Evolutionary conservation across 345 rosid genomes (phyloP).

Genomic region (Lepidium africanum): DNA sequence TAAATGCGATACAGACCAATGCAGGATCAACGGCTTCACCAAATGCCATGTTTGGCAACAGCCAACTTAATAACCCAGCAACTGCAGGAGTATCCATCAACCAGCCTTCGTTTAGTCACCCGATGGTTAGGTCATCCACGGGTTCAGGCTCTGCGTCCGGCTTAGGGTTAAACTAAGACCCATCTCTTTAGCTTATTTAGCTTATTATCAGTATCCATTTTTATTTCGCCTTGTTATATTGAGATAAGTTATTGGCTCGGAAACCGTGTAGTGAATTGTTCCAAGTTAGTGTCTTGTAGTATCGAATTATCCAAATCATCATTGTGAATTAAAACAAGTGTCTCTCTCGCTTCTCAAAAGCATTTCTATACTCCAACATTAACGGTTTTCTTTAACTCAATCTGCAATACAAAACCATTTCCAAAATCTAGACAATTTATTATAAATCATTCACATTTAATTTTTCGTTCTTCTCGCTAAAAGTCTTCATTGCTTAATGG

Average conservation of each 20-base stretch:
- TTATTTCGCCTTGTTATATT: constrained; percentile 4
- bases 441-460: background rate
- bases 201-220: constrained; percentile 4
- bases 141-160: constrained; percentile 63
- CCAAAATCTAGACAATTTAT: background rate
- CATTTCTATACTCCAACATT: background rate
- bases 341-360: background rate
- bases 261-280: constrained; percentile 19
- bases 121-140: constrained; percentile 55
- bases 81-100: background rate
- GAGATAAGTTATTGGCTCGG: constrained; percentile 2
- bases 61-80: constrained; percentile 27
- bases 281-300: constrained; percentile 22
- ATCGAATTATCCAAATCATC: background rate
- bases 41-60: constrained; percentile 53
- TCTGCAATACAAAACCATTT: background rate
- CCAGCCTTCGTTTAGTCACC: constrained; percentile 46
- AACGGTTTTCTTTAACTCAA: background rate
- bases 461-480: background rate
- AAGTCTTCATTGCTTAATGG: background rate
- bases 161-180: constrained; percentile 35
- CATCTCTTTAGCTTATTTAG: constrained; percentile 16
- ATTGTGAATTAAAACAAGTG: constrained; percentile 3
- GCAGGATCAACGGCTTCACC: constrained; percentile 52
- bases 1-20: constrained; percentile 49